These are phyloP conservation scores for Saprolegnia parasitica DNA, from an alignment of 352 stramenopile species.

Conservation along the genomic window DNA sequence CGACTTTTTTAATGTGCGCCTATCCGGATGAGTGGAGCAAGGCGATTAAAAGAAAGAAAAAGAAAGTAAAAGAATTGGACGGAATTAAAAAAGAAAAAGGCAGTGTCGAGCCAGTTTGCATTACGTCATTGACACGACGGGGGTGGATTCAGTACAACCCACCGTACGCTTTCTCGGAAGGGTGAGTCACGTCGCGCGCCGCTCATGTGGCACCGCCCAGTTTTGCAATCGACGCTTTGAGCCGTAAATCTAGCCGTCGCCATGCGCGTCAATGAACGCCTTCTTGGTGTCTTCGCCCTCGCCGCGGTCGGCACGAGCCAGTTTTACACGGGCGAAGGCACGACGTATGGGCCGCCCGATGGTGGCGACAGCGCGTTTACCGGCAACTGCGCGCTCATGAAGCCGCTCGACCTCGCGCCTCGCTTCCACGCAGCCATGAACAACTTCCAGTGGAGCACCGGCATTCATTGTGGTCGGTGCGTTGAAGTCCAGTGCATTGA, in stretches of 20 bases:
- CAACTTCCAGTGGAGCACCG: constrained; percentile 27
- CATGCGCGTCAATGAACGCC: background rate
- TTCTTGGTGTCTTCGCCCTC: background rate
- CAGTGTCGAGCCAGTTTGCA: background rate
- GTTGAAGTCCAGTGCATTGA: constrained; percentile 50
- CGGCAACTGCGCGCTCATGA: constrained; percentile 72
- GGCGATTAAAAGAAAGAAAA: too few species aligned
- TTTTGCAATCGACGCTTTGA: background rate
- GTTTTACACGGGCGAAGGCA: constrained; percentile 44
- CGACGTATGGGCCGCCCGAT: constrained; percentile 40
- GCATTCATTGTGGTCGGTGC: constrained; percentile 35
- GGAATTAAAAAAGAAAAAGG: too few species aligned
- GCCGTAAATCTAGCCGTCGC: too few species aligned
- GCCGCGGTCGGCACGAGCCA: constrained; percentile 28
- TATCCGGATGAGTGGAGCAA: too few species aligned
- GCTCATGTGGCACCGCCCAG: constrained; percentile 6
- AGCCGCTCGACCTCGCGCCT: constrained; percentile 36
- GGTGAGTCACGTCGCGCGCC: constrained; percentile 7
- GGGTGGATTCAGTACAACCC: constrained; percentile 3
- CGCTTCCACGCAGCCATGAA: constrained; percentile 70
- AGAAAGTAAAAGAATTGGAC: too few species aligned
- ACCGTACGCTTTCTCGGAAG: constrained; percentile 13
- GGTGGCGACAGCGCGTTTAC: constrained; percentile 32
- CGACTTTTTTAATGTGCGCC: too few species aligned
- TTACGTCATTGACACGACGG: background rate